Base-by-base conservation (phyloP, 177 flowering plant species). In the Vitis hybrid region DNA sequence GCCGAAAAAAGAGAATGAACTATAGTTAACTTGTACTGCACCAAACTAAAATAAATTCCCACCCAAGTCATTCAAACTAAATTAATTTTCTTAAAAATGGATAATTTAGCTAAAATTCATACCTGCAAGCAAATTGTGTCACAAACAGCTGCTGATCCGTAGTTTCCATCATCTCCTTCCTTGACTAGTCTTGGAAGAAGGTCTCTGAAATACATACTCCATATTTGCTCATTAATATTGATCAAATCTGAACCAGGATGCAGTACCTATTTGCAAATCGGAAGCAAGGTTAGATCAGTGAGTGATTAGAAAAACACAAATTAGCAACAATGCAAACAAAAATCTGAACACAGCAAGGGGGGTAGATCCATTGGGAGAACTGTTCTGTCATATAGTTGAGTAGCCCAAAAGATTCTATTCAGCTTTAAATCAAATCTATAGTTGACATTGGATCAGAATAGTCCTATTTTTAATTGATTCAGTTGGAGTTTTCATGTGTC, bases 51-150 rank as follows among this genome's bases (percentile, higher is more conserved):
- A 62, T 2, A 10, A 48, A 18, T 48, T 48, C 46, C 16, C n/a
- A 54, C n/a, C 0, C n/a, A 11, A 12, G 40, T 0, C 5, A 19
- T 60, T 69, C 65, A 57, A 30, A 68, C 11, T 30, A 46, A 48
- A 10, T 5, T 40, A 8, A 66, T 15, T 18, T 12, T 3, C 11
- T 56, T 5, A 12, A 54, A 51, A 69, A 7, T 0, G 6, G 51
- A 52, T 30, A 11, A 15, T 51, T 57, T 52, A 13, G 48, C 19
- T 9, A 69, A 60, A 56, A 65, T 19, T 24, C n/a, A 35, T 76
- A 95, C 99, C 93, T 95, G 99, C 79, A 95, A 75, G 77, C 97
- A 93, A 35, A 85, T 82, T 52, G 98, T 86, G 76, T 95, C 99
- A 70, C 98, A 95, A 67, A 87, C 88, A 49, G 98, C 96, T 74